Conservation (phyloP, 148 eudicot species). For the Fagopyrum homotropicum region DNA sequence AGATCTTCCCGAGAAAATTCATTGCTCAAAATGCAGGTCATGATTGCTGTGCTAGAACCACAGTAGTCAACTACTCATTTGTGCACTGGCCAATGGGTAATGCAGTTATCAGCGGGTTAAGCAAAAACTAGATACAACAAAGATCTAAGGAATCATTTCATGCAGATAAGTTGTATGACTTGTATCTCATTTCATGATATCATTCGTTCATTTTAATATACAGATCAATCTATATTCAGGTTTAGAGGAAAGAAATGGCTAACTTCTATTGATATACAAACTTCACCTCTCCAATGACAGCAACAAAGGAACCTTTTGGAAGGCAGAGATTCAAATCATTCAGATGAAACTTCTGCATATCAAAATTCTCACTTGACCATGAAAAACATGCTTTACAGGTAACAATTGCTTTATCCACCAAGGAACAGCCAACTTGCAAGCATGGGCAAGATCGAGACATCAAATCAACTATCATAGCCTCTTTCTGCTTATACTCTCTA, state of each 20-base stretch:
- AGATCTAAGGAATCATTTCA: not conserved
- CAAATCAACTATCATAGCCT: conserved; percentile 18
- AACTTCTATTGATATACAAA: not conserved
- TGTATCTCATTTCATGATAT: not conserved
- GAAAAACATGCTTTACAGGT: conserved; percentile 60
- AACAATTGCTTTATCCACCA: conserved; percentile 43
- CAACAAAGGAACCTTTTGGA: conserved; percentile 74
- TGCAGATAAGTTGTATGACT: not conserved
- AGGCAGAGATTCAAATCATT: conserved; percentile 46
- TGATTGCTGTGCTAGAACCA: not conserved
- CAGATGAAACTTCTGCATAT: conserved; percentile 38
- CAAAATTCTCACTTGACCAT: conserved; percentile 58
- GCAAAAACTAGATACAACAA: not conserved
- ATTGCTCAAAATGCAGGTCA: not conserved
- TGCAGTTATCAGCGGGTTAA: not conserved
- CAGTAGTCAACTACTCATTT: not conserved
- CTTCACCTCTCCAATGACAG: conserved; percentile 82
- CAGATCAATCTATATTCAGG: not conserved
- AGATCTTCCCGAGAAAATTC: not conserved
- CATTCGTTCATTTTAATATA: not conserved
- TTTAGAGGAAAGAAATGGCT: not conserved
- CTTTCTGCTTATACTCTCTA: conserved; percentile 36
- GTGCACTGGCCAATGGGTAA: not conserved
- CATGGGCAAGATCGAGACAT: conserved; percentile 28
- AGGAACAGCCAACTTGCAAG: conserved; percentile 23